Base-by-base conservation (phyloP, 225 moss, liverwort and hornwort species). In the Lunularia cruciata region DNA sequence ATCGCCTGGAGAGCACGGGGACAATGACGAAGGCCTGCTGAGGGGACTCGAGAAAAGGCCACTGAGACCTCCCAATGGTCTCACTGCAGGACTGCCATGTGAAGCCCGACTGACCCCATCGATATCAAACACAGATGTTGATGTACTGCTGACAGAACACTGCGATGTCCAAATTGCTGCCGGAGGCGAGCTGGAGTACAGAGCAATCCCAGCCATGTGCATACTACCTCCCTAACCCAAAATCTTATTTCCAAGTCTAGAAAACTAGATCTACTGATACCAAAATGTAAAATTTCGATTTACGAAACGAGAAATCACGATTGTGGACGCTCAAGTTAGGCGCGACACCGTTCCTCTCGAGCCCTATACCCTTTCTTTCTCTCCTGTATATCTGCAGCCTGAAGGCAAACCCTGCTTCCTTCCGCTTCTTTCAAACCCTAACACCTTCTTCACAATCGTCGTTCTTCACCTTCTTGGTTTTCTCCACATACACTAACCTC, bases 111-210 rank as follows among this genome's bases (percentile, higher is more conserved):
- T 51, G 48, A 78, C 68, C 1, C 63, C 34, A 63, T 92, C 93
- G 5, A 71, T 61, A 16, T 90, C 93, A 57, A 76, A 57, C 3
- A 70, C 64, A 9, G 77, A 20, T 28, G 80, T 49, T n/a, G 88
- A 69, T 1, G 87, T 59, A 47, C 73, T 78, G 65, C 79, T 81
- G 55, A 84, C 58, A 25, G 83, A 79, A 76, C 81, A 73, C 76
- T 79, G 86, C 18, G 59, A n/a, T 0, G 83, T 75, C 87, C 88
- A 90, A 12, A 64, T 54, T 43, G 81, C 67, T 27, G 88, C 72
- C 49, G 90, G 90, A 49, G 92, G 88, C 30, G 90, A 94, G 77
- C 93, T 89, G 60, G 93, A 94, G 70, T 89, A 88, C 69, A 90
- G 36, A 64, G 79, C 81, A 80, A 94, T 86, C 33, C 81, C 92